Base-by-base conservation (phyloP, 2,329 filamentous ascomycete species). In the Hypoxylon sp. region DNA sequence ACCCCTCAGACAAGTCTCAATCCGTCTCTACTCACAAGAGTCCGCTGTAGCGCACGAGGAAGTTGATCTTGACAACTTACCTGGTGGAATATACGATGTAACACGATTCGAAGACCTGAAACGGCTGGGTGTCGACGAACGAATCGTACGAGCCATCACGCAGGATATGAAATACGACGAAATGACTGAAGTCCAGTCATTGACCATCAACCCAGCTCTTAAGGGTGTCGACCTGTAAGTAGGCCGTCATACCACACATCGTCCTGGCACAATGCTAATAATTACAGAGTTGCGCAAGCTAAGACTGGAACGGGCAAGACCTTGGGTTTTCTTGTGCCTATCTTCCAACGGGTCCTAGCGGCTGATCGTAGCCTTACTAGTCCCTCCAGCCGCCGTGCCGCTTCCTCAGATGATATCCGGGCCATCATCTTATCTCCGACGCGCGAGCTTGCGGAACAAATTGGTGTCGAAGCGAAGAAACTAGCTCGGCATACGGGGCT, bases 241-340 rank as follows among this genome's bases (percentile, higher is more conserved):
- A 42, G 11, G 54, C 3, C n/a, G 28, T 22, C 2, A n/a, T 49
- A 33, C 4, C 28, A 18, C 52, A 8, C 40, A 12, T 24, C 18
- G 22, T 18, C 5, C 45, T 52, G 33, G 55, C 20, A 20, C 7
- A 65, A 51, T 57, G 22, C 61, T 71, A 65, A 70, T 45, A 20
- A 49, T 44, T 44, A 65, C 74, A 93, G 91, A 72, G 85, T 98
- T 70, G 96, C 95, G 48, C 96, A 98, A 82, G 96, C 96, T 64
- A 97, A 93, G 81, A 99, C 96, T 7, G 96, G 96, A 76, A 98
- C 96, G 3, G 96, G 96, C 76, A 99, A 99, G 82, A 99, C 96
- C 0, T 82, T 98, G 61, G 96, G 93, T 33, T 99, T 98, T 83
- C 84, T 99, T 22, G 80, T 98, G 5, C 96, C 96, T 52, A 83